Conservation (phyloP, 768 basidiomycete genomes). For the Crucibulum laeve region DNA sequence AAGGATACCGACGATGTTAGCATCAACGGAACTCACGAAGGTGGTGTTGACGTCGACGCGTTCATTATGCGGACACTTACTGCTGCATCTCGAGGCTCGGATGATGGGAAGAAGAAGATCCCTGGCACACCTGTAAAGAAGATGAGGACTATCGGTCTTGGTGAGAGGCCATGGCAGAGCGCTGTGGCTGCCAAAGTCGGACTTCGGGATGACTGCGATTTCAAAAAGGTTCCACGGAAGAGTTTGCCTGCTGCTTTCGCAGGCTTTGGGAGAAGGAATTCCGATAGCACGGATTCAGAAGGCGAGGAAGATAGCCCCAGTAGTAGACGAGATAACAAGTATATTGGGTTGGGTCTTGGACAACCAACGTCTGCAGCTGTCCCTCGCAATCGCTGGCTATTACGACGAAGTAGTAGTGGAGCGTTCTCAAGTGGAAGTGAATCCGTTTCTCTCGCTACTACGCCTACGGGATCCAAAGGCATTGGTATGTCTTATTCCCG, state of each 20-base stretch:
- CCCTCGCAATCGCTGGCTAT: conserved; percentile 53
- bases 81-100: conserved; percentile 46
- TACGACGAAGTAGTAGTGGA: conserved; percentile 78
- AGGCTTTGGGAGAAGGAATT: conserved; percentile 25
- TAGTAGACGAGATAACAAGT: conserved; percentile 41
- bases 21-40: conserved; percentile 15
- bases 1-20: conserved; percentile 34
- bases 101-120: conserved; percentile 49
- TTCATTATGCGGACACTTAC: conserved; percentile 72
- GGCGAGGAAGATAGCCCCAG: conserved; percentile 69
- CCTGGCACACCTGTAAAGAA: conserved; percentile 85
- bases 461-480: conserved; percentile 58
- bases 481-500: conserved; percentile 32
- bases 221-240: conserved; percentile 54
- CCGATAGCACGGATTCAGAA: conserved; percentile 54
- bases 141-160: conserved; percentile 53
- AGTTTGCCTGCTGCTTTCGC: conserved; percentile 75
- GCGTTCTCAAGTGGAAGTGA: conserved; percentile 79
- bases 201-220: conserved; percentile 40
- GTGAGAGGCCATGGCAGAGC: conserved; percentile 76
- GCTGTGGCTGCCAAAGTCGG: conserved; percentile 70
- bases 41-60: conserved; percentile 50
- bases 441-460: conserved; percentile 46
- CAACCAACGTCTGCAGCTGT: conserved; percentile 38
- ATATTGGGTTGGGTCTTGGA: conserved; percentile 65